Base-by-base conservation (phyloP, 768 basidiomycete genomes). In the Macrolepiota fuliginosa region DNA sequence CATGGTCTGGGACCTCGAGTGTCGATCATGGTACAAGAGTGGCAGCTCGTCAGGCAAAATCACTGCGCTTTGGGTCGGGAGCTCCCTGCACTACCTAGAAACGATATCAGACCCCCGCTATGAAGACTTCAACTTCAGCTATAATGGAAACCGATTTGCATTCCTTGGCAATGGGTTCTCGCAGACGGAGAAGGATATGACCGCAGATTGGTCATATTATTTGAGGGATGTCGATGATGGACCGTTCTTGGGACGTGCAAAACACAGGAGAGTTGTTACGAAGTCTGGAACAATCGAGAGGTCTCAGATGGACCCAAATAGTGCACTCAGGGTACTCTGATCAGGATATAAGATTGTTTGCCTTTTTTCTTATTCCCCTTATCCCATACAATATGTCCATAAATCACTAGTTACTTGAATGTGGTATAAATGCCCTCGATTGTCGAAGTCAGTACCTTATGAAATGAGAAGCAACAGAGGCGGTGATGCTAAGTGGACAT, bases 1-100 rank as follows among this genome's bases (percentile, higher is more conserved):
- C 1, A 71, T 69, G 0, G 70, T 72, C 10, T 75, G 71, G 73
- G 62, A 61, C 12, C 58, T 69, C 6, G 64, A 68, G 3, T 74
- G 74, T 45, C 61, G 63, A 1, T 72, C 72, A 0, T 74, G 74
- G 74, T 75, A 75, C 69, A 73, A 74, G 62, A 58, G 62, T 19
- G 22, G 22, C 19, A 58, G 49, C 19, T 58, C 62, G 0, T 64
- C 68, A 3, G 72, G 72, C 3, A 73, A 72, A 35, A 65, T 73
- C 24, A 70, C 63, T 4, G 73, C 72, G 1, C 56, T 73, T 11
- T 72, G 72, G 73, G 70, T 68, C 1, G 74, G 73, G 17, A 74
- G 73, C 61, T 69, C 70, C 6, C 50, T 72, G 56, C 73, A 73
- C 50, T 73, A 72, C 37, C 61, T 73, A 50, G 71, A 74, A 58